Evolutionary conservation across 1,284 basidiomycete genomes (phyloP).

Genomic region (Marasmius oreades): DNA sequence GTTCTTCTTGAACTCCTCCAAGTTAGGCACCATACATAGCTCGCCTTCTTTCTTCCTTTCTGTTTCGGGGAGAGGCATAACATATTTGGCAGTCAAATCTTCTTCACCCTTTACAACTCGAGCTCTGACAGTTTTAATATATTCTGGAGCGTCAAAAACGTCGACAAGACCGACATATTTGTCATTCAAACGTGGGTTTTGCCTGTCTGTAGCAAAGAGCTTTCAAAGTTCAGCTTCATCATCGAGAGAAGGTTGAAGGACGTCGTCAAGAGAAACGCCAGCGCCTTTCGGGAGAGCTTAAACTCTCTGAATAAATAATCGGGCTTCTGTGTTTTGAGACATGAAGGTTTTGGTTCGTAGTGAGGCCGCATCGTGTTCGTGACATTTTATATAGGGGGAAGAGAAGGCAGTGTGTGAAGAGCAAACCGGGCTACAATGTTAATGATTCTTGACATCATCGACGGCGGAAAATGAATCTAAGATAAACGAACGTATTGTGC

Average conservation of each 20-base stretch:
- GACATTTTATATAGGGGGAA: no score
- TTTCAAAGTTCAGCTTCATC: conserved; percentile 51
- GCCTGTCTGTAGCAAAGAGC: conserved; percentile 50
- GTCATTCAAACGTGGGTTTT: conserved; percentile 38
- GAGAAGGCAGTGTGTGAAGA: no score
- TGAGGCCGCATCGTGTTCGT: no score
- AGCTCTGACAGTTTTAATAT: conserved; percentile 43
- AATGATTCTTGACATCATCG: no score
- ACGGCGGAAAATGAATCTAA: no score
- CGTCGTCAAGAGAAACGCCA: conserved; percentile 38
- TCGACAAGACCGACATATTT: conserved; percentile 55
- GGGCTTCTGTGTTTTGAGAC: conserved; percentile 32
- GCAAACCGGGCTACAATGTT: no score
- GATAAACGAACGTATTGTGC: no score
- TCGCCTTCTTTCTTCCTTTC: conserved; percentile 39
- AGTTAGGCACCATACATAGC: conserved; percentile 39
- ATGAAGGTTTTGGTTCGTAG: conserved; percentile 7
- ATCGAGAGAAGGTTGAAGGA: conserved; percentile 47
- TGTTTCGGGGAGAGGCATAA: conserved; percentile 39
- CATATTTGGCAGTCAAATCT: conserved; percentile 37
- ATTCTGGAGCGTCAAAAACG: conserved; percentile 44
- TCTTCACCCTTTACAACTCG: conserved; percentile 36
- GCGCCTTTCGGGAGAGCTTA: conserved; percentile 32
- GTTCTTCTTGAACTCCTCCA: conserved; percentile 57
- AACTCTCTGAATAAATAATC: conserved; percentile 40